These are phyloP conservation scores for Neonectria sp. DNA, from an alignment of 2,329 filamentous ascomycete genomes.

Conservation along the genomic window DNA sequence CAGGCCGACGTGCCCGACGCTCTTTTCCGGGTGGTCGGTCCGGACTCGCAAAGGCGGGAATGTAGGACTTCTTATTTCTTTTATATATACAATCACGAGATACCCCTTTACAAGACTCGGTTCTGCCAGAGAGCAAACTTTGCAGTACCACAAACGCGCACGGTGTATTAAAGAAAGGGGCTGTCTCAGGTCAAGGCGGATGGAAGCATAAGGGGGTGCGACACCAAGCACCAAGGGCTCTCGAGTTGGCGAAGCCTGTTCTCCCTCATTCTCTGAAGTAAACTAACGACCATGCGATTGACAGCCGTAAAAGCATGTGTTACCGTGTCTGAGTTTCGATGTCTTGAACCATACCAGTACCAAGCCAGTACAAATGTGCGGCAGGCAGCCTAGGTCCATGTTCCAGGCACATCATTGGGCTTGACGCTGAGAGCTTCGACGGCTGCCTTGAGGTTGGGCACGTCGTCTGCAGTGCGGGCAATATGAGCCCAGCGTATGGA, in stretches of 20 bases:
- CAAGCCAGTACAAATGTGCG: background rate
- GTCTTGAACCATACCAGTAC: background rate
- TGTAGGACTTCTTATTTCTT: conserved; percentile 3
- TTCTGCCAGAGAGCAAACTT: background rate
- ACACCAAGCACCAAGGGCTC: background rate
- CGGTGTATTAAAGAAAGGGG: background rate
- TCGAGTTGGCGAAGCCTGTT: background rate
- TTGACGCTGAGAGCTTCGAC: conserved; percentile 46
- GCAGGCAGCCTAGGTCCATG: background rate
- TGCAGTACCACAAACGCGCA: background rate
- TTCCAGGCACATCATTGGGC: conserved; percentile 1
- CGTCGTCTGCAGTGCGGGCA: conserved; percentile 49
- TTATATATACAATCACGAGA: conserved; percentile 33
- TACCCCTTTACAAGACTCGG: conserved; percentile 38
- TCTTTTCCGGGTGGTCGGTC: no score
- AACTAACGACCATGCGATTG: background rate
- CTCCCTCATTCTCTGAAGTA: background rate
- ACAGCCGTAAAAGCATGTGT: background rate
- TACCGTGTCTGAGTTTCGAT: no score
- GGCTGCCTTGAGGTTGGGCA: conserved; percentile 50
- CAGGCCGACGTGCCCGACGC: background rate
- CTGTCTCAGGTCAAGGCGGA: background rate
- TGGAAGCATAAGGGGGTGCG: background rate
- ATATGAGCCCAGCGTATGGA: conserved; percentile 52
- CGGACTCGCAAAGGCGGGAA: background rate